Evolutionary conservation across 208 protist genomes (phyloP).

Genomic region (Leptomonas seymouri): DNA sequence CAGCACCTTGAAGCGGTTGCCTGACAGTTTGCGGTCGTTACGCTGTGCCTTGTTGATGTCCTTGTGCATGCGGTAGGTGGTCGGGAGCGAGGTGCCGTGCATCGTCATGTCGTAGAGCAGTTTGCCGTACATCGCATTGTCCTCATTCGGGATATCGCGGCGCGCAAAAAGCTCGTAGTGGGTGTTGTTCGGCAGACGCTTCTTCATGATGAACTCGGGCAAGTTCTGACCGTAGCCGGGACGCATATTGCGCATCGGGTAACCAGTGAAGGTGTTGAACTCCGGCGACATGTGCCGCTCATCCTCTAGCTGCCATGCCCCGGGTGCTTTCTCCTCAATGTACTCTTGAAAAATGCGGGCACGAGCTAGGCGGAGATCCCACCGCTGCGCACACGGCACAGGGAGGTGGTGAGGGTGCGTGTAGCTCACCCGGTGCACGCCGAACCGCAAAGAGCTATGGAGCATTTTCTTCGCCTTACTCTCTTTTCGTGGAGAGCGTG

Average conservation of each 20-base stretch:
- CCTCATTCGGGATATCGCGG: conserved; percentile 86
- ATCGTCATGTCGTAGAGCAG: conserved; percentile 87
- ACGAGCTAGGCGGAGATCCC: conserved; percentile 82
- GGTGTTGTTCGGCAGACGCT: conserved; percentile 89
- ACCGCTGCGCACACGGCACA: conserved; percentile 86
- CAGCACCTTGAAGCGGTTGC: conserved; percentile 86
- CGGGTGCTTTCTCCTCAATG: conserved; percentile 87
- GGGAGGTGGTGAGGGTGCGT: conserved; percentile 64
- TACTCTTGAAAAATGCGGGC: conserved; percentile 92
- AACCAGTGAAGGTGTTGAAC: conserved; percentile 90
- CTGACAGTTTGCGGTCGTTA: conserved; percentile 89
- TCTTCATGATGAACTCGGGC: conserved; percentile 90
- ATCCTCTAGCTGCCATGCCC: conserved; percentile 91
- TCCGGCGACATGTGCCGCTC: conserved; percentile 90
- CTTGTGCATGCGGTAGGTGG: conserved; percentile 91
- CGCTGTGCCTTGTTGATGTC: conserved; percentile 92
- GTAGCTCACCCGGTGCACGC: conserved; percentile 82
- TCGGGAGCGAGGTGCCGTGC: conserved; percentile 85
- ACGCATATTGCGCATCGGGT: conserved; percentile 85
- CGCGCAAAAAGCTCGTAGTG: conserved; percentile 91
- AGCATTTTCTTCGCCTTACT: conserved; percentile 5
- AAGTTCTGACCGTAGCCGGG: conserved; percentile 87
- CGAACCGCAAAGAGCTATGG: conserved; percentile 31
- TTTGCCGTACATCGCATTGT: conserved; percentile 93
- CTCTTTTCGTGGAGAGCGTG: not conserved